Percentiles rank a stretch among this genome's conserved stretches.
These are phyloP conservation scores for Macrophomina phaseolina DNA, from an alignment of 2,329 filamentous ascomycete genomes.

Conservation along the genomic window DNA sequence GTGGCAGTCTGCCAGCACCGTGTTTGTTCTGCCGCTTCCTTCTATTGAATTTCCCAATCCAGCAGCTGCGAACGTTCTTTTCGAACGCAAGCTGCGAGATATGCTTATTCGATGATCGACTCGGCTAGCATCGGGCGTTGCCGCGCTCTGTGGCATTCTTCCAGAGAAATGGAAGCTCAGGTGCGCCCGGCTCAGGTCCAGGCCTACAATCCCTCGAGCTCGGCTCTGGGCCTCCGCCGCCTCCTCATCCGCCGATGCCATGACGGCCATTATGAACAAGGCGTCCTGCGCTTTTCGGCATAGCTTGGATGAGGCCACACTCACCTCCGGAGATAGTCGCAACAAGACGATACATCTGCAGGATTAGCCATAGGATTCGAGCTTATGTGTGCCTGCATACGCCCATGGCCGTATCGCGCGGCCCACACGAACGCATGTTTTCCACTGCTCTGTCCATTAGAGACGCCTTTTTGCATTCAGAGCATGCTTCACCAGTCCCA, in stretches of 20 bases:
- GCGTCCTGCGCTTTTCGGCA: conserved; percentile 27
- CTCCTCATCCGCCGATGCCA: conserved; percentile 34
- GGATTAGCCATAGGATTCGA: too few relatives aligned
- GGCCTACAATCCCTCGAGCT: conserved; percentile 3
- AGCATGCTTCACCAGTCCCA: too few relatives aligned
- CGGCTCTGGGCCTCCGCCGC: conserved; percentile 26
- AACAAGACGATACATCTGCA: too few relatives aligned
- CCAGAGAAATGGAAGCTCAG: conserved; percentile 1
- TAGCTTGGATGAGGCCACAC: not conserved
- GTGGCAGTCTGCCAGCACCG: not conserved
- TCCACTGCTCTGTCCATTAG: too few relatives aligned
- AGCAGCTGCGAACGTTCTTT: conserved; percentile 5
- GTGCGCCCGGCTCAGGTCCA: not conserved
- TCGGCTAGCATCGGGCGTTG: conserved; percentile 8
- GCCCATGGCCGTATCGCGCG: too few relatives aligned
- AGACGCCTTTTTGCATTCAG: too few relatives aligned
- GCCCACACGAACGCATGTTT: too few relatives aligned
- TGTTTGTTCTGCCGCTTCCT: conserved; percentile 4
- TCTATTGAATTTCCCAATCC: conserved; percentile 1
- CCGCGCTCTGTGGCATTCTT: not conserved
- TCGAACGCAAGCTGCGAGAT: not conserved
- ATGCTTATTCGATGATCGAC: not conserved
- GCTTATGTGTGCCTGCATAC: too few relatives aligned
- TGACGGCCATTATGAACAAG: conserved; percentile 37
- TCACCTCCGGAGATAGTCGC: not conserved